phyloP scores from a whole-genome alignment of 139 green algal species.

The Cymbomonas tetramitiformis region DNA sequence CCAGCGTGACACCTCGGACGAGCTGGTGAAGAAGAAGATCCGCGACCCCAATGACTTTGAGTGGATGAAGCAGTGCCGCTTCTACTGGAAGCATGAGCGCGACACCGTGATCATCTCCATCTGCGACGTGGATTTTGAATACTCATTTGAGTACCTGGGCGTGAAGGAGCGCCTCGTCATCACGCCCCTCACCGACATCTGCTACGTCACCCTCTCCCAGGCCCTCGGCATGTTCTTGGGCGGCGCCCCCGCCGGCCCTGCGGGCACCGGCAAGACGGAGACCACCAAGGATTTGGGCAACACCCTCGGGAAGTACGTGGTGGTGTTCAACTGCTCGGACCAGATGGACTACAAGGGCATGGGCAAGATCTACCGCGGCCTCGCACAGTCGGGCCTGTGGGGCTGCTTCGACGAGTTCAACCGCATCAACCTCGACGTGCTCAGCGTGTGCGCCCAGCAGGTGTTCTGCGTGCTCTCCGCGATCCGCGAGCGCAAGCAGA shows the following conservation, averaged over 20 bases:
- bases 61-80: slow-evolving; percentile 86
- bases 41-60: slow-evolving; percentile 89
- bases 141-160: slow-evolving; percentile 44
- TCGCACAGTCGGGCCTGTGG: too few relatives aligned
- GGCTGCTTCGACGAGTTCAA: too few relatives aligned
- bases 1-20: slow-evolving; percentile 83
- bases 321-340: too few relatives aligned
- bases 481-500: slow-evolving; percentile 74
- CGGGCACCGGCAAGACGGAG: too few relatives aligned
- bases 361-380: too few relatives aligned
- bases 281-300: slow-evolving; percentile 96
- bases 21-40: slow-evolving; percentile 77
- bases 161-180: slow-evolving; percentile 92
- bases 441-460: slow-evolving; percentile 80
- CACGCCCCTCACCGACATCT: slow-evolving; percentile 86
- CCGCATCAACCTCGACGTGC: slow-evolving; percentile 88
- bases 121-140: slow-evolving; percentile 93
- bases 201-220: slow-evolving; percentile 87
- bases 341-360: too few relatives aligned
- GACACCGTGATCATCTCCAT: slow-evolving; percentile 87
- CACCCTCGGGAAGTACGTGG: too few relatives aligned
- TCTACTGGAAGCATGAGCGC: slow-evolving; percentile 85
- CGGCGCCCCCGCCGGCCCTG: slow-evolving; percentile 79
- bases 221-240: slow-evolving; percentile 89
- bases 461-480: slow-evolving; percentile 82